A percentile compares a stretch with the other conserved stretches of the same genome.
Conservation (phyloP, 495 filamentous ascomycete genomes). For the Clohesyomyces aquaticus region DNA sequence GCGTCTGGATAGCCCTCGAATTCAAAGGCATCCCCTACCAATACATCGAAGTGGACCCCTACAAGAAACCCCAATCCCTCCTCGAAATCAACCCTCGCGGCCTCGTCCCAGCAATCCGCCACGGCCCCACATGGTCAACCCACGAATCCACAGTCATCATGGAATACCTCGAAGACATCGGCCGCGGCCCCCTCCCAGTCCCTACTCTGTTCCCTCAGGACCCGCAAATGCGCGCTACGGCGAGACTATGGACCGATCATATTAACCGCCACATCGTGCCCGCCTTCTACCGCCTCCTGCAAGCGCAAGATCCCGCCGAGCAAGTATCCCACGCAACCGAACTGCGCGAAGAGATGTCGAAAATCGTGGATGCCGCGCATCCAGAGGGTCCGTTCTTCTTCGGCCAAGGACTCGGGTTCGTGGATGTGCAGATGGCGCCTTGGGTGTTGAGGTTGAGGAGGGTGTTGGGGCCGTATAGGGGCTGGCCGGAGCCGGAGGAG, state of each 20-base stretch:
- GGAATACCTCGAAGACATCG: slow-evolving; percentile 90
- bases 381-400: slow-evolving; percentile 80
- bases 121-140: slow-evolving; percentile 79
- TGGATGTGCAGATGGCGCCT: slow-evolving; percentile 87
- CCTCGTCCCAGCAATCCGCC: slow-evolving; percentile 78
- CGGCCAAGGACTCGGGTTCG: slow-evolving; percentile 70
- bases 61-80: slow-evolving; percentile 75
- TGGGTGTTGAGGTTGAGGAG: slow-evolving; percentile 78
- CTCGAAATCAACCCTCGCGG: slow-evolving; percentile 89
- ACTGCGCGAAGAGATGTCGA: slow-evolving; percentile 69
- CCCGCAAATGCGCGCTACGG: slow-evolving; percentile 73
- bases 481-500: slow-evolving; percentile 73
- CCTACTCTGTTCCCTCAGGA: slow-evolving; percentile 68
- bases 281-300: slow-evolving; percentile 76
- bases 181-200: too few relatives aligned
- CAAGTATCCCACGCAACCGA: slow-evolving; percentile 66
- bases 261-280: slow-evolving; percentile 85
- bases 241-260: slow-evolving; percentile 86
- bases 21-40: slow-evolving; percentile 81
- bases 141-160: slow-evolving; percentile 86
- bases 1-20: slow-evolving; percentile 96
- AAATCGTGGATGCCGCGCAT: slow-evolving; percentile 73
- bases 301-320: slow-evolving; percentile 67
- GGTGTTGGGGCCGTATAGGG: slow-evolving; percentile 78
- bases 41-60: slow-evolving; percentile 90